A percentile compares a stretch with the other conserved stretches of the same genome.
These are phyloP conservation scores for Tetraselmis chui DNA, from an alignment of 139 green algal species.

Conservation along the genomic window DNA sequence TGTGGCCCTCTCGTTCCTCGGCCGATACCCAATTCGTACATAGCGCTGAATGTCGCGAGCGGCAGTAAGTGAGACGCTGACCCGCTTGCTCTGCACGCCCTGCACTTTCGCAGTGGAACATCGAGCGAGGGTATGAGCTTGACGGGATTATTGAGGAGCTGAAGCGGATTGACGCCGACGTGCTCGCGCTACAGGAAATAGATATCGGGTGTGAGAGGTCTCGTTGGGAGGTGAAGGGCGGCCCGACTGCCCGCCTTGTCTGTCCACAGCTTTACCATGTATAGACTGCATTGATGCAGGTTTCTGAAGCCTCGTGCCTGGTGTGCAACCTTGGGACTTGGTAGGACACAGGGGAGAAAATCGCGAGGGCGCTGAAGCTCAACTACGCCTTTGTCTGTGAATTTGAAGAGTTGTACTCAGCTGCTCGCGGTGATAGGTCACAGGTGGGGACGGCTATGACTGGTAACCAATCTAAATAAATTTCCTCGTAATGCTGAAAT, in stretches of 20 bases:
- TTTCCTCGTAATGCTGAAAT: too few relatives aligned
- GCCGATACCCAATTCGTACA: too few relatives aligned
- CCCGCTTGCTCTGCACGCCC: not conserved
- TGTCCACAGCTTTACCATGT: too few relatives aligned
- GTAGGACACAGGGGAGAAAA: conserved; percentile 18
- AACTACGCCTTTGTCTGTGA: conserved; percentile 76
- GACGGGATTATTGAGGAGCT: conserved; percentile 62
- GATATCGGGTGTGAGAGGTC: conserved; percentile 60
- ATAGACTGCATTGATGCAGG: too few relatives aligned
- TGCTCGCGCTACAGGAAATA: conserved; percentile 73
- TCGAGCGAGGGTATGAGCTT: conserved; percentile 85
- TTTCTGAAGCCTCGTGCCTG: too few relatives aligned
- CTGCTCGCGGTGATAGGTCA: conserved; percentile 23
- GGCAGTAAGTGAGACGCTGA: too few relatives aligned
- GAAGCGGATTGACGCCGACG: conserved; percentile 51
- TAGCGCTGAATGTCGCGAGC: too few relatives aligned
- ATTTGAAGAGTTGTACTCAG: conserved; percentile 74
- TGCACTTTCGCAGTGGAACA: conserved; percentile 58
- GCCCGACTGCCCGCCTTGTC: too few relatives aligned
- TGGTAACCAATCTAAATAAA: too few relatives aligned
- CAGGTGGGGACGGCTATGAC: too few relatives aligned
- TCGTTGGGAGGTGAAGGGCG: not conserved
- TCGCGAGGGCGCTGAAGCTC: conserved; percentile 59
- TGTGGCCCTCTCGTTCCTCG: too few relatives aligned
- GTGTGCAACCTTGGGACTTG: too few relatives aligned